These are phyloP conservation scores for Endocarpon pusillum DNA, from an alignment of 495 filamentous ascomycete species.

Conservation along the genomic window DNA sequence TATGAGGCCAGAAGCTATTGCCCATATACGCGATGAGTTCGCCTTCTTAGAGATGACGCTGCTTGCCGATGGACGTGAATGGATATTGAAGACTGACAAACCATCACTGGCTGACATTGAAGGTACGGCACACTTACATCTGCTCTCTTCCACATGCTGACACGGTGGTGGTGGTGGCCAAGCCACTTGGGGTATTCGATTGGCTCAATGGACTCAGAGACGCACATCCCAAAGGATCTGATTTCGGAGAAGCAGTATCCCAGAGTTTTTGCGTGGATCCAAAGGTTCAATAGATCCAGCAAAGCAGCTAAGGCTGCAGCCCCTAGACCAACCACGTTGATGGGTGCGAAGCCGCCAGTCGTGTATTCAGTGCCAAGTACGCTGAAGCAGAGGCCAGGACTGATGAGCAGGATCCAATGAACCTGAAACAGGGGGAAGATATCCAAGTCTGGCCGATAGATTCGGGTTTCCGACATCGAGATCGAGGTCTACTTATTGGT, in stretches of 20 bases:
- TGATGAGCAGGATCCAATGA: slow-evolving; percentile 22
- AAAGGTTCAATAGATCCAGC: slow-evolving; percentile 27
- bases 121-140: slow-evolving; percentile 15
- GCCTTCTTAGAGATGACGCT: slow-evolving; percentile 33
- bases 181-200: slow-evolving; percentile 39
- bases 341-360: slow-evolving; percentile 29
- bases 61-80: slow-evolving; percentile 38
- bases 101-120: slow-evolving; percentile 42
- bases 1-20: slow-evolving; percentile 27
- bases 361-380: slow-evolving; percentile 19
- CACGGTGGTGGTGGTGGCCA: no score
- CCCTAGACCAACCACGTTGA: slow-evolving; percentile 19
- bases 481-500: slow-evolving; percentile 31
- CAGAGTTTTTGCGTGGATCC: slow-evolving; percentile 35
- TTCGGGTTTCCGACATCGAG: slow-evolving; percentile 33
- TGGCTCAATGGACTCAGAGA: slow-evolving; percentile 35
- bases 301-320: slow-evolving; percentile 10
- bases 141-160: no score
- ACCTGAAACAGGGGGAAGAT: slow-evolving; percentile 26
- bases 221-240: slow-evolving; percentile 23
- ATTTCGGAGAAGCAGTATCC: slow-evolving; percentile 30
- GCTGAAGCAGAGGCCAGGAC: slow-evolving; percentile 18
- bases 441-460: slow-evolving; percentile 40
- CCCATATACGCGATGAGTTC: slow-evolving; percentile 23
- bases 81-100: slow-evolving; percentile 28